A percentile compares a stretch with the other conserved stretches of the same genome.
These are phyloP conservation scores for Penicillium sp. DNA, from an alignment of 2,329 filamentous ascomycete genomes.

Conservation along the genomic window DNA sequence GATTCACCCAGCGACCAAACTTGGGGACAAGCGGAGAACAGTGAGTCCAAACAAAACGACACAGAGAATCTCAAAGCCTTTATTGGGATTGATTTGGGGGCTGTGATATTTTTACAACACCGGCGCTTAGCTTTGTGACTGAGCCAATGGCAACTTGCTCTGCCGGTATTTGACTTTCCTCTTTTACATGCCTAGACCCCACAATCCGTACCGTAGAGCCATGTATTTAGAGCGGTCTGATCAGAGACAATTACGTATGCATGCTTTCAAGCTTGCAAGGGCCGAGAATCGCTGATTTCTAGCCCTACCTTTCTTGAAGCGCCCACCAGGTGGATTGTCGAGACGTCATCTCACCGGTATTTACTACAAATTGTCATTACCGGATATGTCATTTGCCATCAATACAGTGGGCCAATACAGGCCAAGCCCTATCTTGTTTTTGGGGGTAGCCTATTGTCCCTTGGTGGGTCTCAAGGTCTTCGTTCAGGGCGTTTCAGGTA, in stretches of 20 bases:
- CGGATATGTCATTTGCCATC: neutral
- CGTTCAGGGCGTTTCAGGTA: too few relatives aligned
- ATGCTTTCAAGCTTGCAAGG: neutral
- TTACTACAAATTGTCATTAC: neutral
- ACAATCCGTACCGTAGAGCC: neutral
- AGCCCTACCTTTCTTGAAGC: neutral
- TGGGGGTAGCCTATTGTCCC: too few relatives aligned
- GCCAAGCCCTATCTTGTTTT: too few relatives aligned
- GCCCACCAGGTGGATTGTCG: neutral
- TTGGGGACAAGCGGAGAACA: too few relatives aligned
- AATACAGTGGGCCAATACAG: neutral
- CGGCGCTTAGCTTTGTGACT: neutral
- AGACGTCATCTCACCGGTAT: neutral
- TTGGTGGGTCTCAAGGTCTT: too few relatives aligned
- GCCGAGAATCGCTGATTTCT: neutral
- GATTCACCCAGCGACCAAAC: too few relatives aligned
- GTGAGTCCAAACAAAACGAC: neutral
- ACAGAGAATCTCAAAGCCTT: neutral
- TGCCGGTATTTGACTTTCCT: neutral
- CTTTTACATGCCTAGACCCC: neutral
- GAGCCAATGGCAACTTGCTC: neutral
- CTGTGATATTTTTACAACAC: conserved; percentile 2
- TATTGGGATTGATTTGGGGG: neutral
- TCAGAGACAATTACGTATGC: neutral
- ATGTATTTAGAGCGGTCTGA: neutral